Conservation (phyloP, 768 basidiomycete species). For the Psilocybe sp. region DNA sequence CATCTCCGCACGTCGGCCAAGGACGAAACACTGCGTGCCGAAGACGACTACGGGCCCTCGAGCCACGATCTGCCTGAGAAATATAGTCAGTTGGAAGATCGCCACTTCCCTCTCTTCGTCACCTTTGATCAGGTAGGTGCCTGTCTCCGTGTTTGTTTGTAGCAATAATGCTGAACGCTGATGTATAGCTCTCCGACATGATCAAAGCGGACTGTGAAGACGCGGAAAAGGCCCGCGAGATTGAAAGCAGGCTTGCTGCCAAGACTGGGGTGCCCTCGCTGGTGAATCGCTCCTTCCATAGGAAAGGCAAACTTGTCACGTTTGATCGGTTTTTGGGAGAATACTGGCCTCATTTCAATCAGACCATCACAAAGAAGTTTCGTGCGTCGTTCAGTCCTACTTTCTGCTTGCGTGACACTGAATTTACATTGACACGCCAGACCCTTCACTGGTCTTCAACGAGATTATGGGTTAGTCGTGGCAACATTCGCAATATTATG, state of each 20-base stretch:
- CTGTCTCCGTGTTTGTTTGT: not conserved
- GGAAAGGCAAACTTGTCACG: slow-evolving; percentile 30
- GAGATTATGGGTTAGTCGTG: slow-evolving; percentile 59
- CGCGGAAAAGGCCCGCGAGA: not conserved
- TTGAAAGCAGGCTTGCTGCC: not conserved
- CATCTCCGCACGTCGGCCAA: no score
- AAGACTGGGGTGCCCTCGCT: not conserved
- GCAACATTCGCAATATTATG: no score
- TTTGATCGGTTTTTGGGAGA: slow-evolving; percentile 43
- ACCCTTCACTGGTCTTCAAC: slow-evolving; percentile 59
- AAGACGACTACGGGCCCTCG: no score
- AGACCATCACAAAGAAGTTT: slow-evolving; percentile 46
- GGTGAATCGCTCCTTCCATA: not conserved
- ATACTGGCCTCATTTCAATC: slow-evolving; percentile 63
- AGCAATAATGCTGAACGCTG: slow-evolving; percentile 6
- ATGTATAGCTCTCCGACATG: slow-evolving; percentile 47
- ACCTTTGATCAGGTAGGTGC: slow-evolving; percentile 57
- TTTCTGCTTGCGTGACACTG: not conserved
- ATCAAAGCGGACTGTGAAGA: slow-evolving; percentile 43
- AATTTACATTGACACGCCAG: slow-evolving; percentile 30
- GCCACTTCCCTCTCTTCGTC: slow-evolving; percentile 68
- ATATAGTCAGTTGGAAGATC: slow-evolving; percentile 55
- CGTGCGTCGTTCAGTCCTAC: slow-evolving; percentile 31
- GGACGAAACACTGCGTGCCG: no score
- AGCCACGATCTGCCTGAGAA: slow-evolving; percentile 40